A percentile compares a stretch with the other conserved stretches of the same genome.
Conservation (phyloP, 495 filamentous ascomycete species). For the Trichoderma orchidacearum region DNA sequence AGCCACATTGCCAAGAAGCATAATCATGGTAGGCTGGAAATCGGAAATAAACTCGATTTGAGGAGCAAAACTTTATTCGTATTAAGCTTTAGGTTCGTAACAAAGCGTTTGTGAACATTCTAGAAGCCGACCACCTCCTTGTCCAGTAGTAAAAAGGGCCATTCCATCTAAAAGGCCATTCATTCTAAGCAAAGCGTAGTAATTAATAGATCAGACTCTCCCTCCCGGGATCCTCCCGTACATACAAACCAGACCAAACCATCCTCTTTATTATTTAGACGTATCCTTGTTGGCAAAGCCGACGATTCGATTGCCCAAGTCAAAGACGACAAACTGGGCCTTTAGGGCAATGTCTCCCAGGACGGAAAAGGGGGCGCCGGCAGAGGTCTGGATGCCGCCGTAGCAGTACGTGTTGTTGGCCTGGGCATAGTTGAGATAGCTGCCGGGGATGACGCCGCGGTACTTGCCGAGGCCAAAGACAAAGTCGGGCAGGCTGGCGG, state of each 20-base stretch:
- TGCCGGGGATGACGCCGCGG: slow-evolving; percentile 32
- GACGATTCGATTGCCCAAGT: slow-evolving; percentile 25
- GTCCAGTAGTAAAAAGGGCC: neutral
- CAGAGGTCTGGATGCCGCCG: slow-evolving; percentile 46
- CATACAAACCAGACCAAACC: too few species aligned
- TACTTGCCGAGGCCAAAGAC: slow-evolving; percentile 37
- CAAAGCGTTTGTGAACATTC: neutral
- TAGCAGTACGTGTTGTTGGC: slow-evolving; percentile 27
- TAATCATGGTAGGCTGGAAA: too few species aligned
- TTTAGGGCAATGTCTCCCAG: slow-evolving; percentile 64
- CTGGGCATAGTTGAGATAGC: slow-evolving; percentile 37
- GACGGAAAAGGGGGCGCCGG: slow-evolving; percentile 46
- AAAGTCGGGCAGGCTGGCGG: slow-evolving; percentile 45
- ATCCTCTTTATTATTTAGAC: neutral
- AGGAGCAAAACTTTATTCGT: too few species aligned
- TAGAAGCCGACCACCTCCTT: neutral
- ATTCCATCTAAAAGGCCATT: too few species aligned
- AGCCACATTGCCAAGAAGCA: too few species aligned
- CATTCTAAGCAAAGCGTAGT: too few species aligned
- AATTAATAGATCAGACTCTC: too few species aligned
- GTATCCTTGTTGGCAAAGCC: slow-evolving; percentile 33
- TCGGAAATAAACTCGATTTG: too few species aligned
- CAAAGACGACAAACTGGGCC: slow-evolving; percentile 56
- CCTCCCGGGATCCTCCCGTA: too few species aligned
- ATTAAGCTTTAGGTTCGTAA: too few species aligned